Evolutionary conservation across 768 basidiomycete genomes (phyloP).

Genomic region (Amanita pallidorosea): DNA sequence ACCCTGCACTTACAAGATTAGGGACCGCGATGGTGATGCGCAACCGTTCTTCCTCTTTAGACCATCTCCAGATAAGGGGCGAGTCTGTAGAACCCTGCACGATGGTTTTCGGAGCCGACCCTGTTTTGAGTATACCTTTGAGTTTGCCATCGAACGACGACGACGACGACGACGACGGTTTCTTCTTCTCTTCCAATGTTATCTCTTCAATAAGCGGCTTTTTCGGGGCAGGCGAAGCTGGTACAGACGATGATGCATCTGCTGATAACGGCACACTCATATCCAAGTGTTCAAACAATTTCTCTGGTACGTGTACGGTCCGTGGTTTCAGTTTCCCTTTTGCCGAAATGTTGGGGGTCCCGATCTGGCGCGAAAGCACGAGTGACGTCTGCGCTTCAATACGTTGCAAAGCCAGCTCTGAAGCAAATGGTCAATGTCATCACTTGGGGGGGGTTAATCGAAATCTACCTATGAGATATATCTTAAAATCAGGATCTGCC

Average conservation of each 20-base stretch:
- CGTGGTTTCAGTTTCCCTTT: slow-evolving; percentile 62
- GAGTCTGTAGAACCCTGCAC: background rate
- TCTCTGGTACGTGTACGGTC: slow-evolving; percentile 39
- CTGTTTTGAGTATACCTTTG: slow-evolving; percentile 36
- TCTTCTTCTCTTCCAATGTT: slow-evolving; percentile 3
- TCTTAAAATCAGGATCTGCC: slow-evolving; percentile 54
- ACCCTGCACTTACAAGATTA: slow-evolving; percentile 35
- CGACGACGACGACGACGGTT: background rate
- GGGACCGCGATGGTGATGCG: slow-evolving; percentile 44
- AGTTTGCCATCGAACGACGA: slow-evolving; percentile 9
- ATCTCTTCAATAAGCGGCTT: slow-evolving; percentile 42
- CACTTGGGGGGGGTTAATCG: background rate
- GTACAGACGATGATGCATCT: background rate
- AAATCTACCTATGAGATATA: slow-evolving; percentile 55
- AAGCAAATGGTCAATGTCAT: background rate
- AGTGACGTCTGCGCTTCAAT: slow-evolving; percentile 52
- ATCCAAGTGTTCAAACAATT: slow-evolving; percentile 1
- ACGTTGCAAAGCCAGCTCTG: slow-evolving; percentile 61
- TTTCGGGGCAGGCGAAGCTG: background rate
- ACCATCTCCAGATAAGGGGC: slow-evolving; percentile 39
- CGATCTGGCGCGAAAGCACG: slow-evolving; percentile 56
- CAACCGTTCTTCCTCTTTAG: slow-evolving; percentile 28
- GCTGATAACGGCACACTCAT: background rate
- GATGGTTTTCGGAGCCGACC: background rate
- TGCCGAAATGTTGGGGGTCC: slow-evolving; percentile 64